Evolutionary conservation across 345 rosid genomes (phyloP).

Genomic region (Nephelium lappaceum): DNA sequence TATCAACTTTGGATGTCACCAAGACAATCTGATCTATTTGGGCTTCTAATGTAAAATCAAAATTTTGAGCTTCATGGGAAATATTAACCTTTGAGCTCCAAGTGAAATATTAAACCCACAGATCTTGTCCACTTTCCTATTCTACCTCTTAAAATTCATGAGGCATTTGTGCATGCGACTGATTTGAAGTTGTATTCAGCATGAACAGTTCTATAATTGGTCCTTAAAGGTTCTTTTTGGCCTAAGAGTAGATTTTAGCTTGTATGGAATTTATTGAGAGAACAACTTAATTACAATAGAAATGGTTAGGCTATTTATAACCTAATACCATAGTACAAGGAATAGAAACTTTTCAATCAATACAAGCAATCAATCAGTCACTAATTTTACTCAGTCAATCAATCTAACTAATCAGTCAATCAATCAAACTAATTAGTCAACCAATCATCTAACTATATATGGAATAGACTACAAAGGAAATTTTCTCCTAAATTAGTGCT

Average conservation of each 20-base stretch:
- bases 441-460: too few relatives aligned
- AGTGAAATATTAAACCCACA: background rate
- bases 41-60: background rate
- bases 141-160: background rate
- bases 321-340: too few relatives aligned
- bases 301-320: too few relatives aligned
- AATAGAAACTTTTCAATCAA: too few relatives aligned
- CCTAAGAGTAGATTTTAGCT: background rate
- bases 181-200: constrained; percentile 10
- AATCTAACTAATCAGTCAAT: too few relatives aligned
- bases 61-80: background rate
- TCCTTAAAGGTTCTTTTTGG: background rate
- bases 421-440: too few relatives aligned
- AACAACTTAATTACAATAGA: too few relatives aligned
- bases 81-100: background rate
- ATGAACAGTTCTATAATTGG: background rate
- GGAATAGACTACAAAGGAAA: too few relatives aligned
- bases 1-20: background rate
- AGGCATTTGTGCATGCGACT: background rate
- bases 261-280: too few relatives aligned
- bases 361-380: too few relatives aligned
- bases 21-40: background rate
- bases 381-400: too few relatives aligned
- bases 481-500: too few relatives aligned
- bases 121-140: background rate